A percentile compares a stretch with the other conserved stretches of the same genome.
These are phyloP conservation scores for Elymus sibiricus DNA, from an alignment of 176 grass and related monocot species.

Conservation along the genomic window DNA sequence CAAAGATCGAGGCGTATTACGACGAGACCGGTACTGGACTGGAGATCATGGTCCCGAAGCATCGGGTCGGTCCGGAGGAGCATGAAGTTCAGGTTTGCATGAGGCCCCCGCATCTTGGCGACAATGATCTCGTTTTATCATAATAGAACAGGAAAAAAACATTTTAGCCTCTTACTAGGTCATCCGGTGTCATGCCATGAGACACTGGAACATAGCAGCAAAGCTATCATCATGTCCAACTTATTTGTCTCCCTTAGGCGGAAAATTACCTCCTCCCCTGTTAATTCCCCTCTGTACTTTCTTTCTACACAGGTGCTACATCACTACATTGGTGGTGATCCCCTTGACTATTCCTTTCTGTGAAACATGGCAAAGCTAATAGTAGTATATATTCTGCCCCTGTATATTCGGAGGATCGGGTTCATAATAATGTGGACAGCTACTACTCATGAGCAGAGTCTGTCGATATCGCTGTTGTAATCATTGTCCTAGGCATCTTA, in stretches of 20 bases:
- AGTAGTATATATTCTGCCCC: neutral
- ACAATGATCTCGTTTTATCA: slow-evolving; percentile 52
- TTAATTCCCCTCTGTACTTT: slow-evolving; percentile 29
- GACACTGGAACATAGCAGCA: slow-evolving; percentile 12
- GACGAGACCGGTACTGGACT: slow-evolving; percentile 63
- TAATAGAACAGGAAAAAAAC: slow-evolving; percentile 46
- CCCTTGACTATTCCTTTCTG: slow-evolving; percentile 32
- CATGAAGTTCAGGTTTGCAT: slow-evolving; percentile 79
- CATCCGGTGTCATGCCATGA: slow-evolving; percentile 28
- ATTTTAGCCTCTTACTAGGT: slow-evolving; percentile 11
- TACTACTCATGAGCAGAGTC: slow-evolving; percentile 21
- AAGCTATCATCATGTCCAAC: neutral
- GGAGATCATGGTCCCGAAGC: slow-evolving; percentile 77
- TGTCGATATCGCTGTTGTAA: slow-evolving; percentile 13
- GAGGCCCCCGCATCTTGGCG: slow-evolving; percentile 64
- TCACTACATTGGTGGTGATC: slow-evolving; percentile 43
- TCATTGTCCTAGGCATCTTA: neutral
- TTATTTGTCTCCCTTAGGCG: slow-evolving; percentile 19
- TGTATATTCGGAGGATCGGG: neutral
- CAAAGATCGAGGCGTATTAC: slow-evolving; percentile 68
- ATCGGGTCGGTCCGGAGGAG: slow-evolving; percentile 64
- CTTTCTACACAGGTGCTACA: slow-evolving; percentile 15
- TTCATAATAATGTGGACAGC: slow-evolving; percentile 19
- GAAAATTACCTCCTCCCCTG: slow-evolving; percentile 10
- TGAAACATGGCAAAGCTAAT: slow-evolving; percentile 30